Evolutionary conservation across 2,329 filamentous ascomycete genomes (phyloP), one percentile per base, ranked within the genome.

Genomic region (Fusarium siculi): DNA sequence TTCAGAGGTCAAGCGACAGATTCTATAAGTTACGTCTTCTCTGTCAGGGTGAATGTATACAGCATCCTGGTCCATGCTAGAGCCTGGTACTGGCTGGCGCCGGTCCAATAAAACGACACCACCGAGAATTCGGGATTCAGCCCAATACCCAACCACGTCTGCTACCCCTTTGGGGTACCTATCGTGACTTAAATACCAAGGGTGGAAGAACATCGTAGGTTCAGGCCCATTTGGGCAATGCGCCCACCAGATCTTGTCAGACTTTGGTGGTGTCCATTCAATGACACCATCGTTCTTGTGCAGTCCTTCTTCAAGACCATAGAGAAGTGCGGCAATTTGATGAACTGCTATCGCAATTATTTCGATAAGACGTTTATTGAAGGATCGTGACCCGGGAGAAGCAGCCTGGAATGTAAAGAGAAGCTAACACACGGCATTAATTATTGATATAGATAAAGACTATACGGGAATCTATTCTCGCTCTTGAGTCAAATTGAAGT

Each of bases 321-420:
- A 80, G 2, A 82, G 52, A 4, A 54, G 47, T 0, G 77, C 75
- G 2, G 77, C 80, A 10, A 81, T 77, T 10, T 81, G 63, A 44
- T 83, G 80, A 7, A 80, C 53, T 5, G 77, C 66, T 32, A 76
- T 34, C 1, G 78, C 80, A 9, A 78, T 63, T 5, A 83, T 43
- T 55, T 83, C 81, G 12, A 82, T 77, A 10, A 83, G 72, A 2
- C 76, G 67, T 23, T 73, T 74, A 1, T 78, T 66, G 52, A 81
- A 83, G 1, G 69, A 58, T 18, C 66, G 52, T 11, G 80, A 80
- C 7, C 68, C 75, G 4, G 52, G 72, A 3, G 72, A 49, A 1
- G 79, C 73, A 15, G 74, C 70, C 32, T 32, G 32, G 32, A 32
- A 32, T 5, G 32, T 32, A 6, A 14, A 1, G 32, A 32, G 10